Conservation (phyloP, 768 basidiomycete species). For the Megacollybia marginata region DNA sequence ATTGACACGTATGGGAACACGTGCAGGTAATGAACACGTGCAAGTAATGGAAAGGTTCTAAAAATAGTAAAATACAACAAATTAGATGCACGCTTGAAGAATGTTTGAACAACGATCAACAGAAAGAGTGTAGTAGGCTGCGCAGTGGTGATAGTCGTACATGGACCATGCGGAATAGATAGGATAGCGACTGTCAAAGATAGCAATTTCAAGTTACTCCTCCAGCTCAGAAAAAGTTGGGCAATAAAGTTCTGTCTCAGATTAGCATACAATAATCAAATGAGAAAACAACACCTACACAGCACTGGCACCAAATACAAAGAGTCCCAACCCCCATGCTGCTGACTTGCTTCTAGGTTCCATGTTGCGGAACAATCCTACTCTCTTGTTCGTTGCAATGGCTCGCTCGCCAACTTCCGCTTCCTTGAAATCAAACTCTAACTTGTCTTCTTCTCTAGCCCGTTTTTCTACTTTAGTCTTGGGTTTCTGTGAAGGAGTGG, state of each 20-base stretch:
- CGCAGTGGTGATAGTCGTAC: not conserved
- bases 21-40: too few species aligned
- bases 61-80: too few species aligned
- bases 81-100: too few species aligned
- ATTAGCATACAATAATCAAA: constrained; percentile 3
- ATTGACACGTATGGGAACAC: too few species aligned
- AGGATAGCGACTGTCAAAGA: too few species aligned
- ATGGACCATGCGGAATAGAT: too few species aligned
- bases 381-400: constrained; percentile 59
- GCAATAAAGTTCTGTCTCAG: constrained; percentile 42
- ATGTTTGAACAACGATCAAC: too few species aligned
- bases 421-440: constrained; percentile 63
- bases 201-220: too few species aligned
- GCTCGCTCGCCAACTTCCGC: constrained; percentile 52
- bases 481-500: constrained; percentile 12
- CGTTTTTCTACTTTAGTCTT: constrained; percentile 34
- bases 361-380: constrained; percentile 39
- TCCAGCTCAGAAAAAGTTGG: constrained; percentile 43
- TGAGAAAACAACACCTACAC: constrained; percentile 45
- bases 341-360: constrained; percentile 67
- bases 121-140: not conserved
- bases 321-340: constrained; percentile 80
- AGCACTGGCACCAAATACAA: constrained; percentile 76
- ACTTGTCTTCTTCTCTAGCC: constrained; percentile 43
- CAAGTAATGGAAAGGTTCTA: too few species aligned